Base-by-base conservation (phyloP, 1,284 basidiomycete species). In the Anthracocystis walkeri region DNA sequence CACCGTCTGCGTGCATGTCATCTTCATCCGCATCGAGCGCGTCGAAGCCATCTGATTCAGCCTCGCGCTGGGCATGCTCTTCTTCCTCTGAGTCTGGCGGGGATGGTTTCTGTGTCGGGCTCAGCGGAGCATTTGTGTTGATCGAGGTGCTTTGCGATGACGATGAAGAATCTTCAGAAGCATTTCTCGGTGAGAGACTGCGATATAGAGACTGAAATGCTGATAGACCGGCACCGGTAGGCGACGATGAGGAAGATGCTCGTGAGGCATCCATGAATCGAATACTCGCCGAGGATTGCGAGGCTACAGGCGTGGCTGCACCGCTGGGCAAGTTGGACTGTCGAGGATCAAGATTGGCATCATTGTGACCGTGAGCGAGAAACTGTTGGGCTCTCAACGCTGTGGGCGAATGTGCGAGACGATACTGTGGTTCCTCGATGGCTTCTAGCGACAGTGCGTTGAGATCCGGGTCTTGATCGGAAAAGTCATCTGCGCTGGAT, bases 1-100 rank as follows among this genome's bases (percentile, higher is more conserved):
- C 71, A 10, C 83, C 83, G 21, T 75, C 71, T n/a, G 83, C 83
- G 29, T 84, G 83, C 82, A 84, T 83, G 56, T 84, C 83, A 20
- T 83, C 82, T 52, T 83, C 83, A 35, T 81, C 77, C 20, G 76
- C 81, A 57, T 83, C 82, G 18, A 77, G 56, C 10, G 65, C 50
- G 42, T 82, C 81, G 51, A 78, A 78, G 41, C 62, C 78, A 45
- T 77, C 73, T 14, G 59, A 40, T 8, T 80, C 77, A 6, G 56
- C 59, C 1, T 69, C 77, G 23, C 55, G 64, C 16, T 68, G 59
- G 6, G 23, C 57, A 7, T 29, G 50, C 8, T 70, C 67, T 29
- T 65, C 65, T 4, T 67, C 65, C 18, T 67, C 67, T 25, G 57
- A 62, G 29, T 70, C 64, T 27, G 55, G 51, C 14, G 66, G 57